phyloP scores from a whole-genome alignment of 2,329 filamentous ascomycete species.

The Alternaria sp. region DNA sequence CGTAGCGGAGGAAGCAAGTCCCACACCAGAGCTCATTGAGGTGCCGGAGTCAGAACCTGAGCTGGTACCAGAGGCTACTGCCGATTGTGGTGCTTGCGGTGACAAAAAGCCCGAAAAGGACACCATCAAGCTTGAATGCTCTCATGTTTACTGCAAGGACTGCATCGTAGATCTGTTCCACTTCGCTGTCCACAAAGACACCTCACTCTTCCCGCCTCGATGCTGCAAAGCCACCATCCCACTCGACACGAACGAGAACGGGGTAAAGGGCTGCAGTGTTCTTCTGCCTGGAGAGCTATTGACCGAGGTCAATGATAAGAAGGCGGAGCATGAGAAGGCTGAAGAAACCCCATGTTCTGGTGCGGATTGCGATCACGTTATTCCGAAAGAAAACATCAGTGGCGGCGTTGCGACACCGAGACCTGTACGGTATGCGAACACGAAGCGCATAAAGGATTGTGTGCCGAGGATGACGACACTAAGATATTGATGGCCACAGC shows the following conservation, averaged over 20 bases:
- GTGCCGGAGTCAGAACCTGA: background rate
- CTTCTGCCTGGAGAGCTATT: background rate
- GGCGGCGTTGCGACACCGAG: background rate
- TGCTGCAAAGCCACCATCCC: constrained; percentile 31
- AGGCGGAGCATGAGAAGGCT: background rate
- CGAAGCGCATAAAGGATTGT: background rate
- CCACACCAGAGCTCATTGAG: background rate
- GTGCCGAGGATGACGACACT: constrained; percentile 24
- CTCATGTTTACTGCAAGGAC: background rate
- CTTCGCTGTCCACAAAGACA: constrained; percentile 5
- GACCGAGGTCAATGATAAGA: background rate
- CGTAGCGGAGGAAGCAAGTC: background rate
- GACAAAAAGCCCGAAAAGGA: background rate
- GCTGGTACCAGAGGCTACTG: background rate
- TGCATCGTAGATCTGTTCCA: background rate
- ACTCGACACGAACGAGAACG: constrained; percentile 15
- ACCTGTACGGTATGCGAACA: background rate
- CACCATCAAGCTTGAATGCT: background rate
- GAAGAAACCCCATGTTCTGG: background rate
- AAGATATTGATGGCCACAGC: constrained; percentile 17
- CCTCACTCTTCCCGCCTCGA: constrained; percentile 33
- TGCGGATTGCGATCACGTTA: background rate
- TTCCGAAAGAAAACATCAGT: background rate
- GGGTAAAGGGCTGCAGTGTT: constrained; percentile 12
- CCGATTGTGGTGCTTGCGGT: background rate